Evolutionary conservation across 2,329 filamentous ascomycete genomes (phyloP).

Genomic region (Aspergillus sp.): DNA sequence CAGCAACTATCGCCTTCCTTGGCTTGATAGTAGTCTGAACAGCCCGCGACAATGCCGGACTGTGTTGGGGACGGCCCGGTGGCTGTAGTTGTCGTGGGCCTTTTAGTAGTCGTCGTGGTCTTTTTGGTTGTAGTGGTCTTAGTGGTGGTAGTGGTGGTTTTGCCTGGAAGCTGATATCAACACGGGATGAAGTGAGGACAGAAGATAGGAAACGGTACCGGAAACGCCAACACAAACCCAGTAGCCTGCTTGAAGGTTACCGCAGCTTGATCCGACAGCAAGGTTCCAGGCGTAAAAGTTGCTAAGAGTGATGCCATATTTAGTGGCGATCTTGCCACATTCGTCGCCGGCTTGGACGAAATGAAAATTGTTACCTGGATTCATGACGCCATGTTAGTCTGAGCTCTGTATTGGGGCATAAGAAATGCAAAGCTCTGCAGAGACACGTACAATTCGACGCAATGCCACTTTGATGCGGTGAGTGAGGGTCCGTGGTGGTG

Average conservation of each 20-base stretch:
- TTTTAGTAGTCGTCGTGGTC: not conserved
- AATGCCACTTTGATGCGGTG: not conserved
- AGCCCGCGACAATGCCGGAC: slow-evolving; percentile 11
- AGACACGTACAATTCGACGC: not conserved
- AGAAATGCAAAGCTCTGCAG: not conserved
- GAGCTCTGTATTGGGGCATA: no score
- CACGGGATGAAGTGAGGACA: no score
- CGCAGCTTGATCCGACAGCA: slow-evolving; percentile 3
- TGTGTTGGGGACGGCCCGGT: slow-evolving; percentile 16
- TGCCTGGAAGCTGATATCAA: no score
- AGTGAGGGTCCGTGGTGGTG: not conserved
- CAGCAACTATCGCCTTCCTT: slow-evolving; percentile 14
- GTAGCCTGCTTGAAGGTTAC: not conserved
- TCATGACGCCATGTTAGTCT: no score
- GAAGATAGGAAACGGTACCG: not conserved
- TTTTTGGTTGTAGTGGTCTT: no score
- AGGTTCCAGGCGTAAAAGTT: slow-evolving; percentile 9
- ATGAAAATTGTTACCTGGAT: not conserved
- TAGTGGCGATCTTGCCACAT: slow-evolving; percentile 1
- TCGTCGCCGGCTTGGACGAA: slow-evolving; percentile 3
- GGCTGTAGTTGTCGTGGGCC: not conserved
- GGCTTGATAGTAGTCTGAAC: slow-evolving; percentile 17
- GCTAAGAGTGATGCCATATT: not conserved
- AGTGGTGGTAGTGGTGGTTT: no score
- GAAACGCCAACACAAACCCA: slow-evolving; percentile 1